Evolutionary conservation across 495 filamentous ascomycete species (phyloP).

Genomic region (Bacidia gigantensis): DNA sequence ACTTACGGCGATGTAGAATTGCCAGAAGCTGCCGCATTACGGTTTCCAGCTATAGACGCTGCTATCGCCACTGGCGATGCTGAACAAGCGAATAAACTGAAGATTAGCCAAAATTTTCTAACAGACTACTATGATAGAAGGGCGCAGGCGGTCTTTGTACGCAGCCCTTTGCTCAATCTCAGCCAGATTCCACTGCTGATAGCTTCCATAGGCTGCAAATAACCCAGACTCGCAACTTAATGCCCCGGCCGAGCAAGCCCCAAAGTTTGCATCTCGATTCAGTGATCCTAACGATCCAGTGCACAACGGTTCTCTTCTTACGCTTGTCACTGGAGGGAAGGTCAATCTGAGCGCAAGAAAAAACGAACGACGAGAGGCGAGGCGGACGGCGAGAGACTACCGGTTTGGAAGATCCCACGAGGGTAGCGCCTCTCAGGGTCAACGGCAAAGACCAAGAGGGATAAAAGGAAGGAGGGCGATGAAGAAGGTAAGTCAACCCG

Average conservation of each 20-base stretch:
- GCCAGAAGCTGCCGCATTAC: constrained; percentile 38
- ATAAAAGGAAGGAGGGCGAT: neutral
- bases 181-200: constrained; percentile 2
- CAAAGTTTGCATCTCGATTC: constrained; percentile 30
- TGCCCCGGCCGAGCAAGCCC: constrained; percentile 5
- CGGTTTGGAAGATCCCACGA: too few species aligned
- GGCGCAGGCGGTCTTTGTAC: constrained; percentile 32
- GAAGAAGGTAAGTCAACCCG: constrained; percentile 1
- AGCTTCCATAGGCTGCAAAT: neutral
- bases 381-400: neutral
- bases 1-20: constrained; percentile 35
- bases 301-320: constrained; percentile 25
- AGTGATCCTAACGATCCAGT: constrained; percentile 36
- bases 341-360: neutral
- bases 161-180: too few species aligned
- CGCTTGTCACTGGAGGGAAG: constrained; percentile 28
- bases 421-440: too few species aligned
- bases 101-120: constrained; percentile 32
- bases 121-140: constrained; percentile 39
- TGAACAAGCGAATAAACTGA: constrained; percentile 22
- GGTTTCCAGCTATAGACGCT: constrained; percentile 40
- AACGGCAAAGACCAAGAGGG: neutral
- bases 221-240: neutral
- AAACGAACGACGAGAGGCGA: neutral
- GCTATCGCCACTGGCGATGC: constrained; percentile 20